These are phyloP conservation scores for Grosmannia penicillata DNA, from an alignment of 2,329 filamentous ascomycete species.

Conservation along the genomic window DNA sequence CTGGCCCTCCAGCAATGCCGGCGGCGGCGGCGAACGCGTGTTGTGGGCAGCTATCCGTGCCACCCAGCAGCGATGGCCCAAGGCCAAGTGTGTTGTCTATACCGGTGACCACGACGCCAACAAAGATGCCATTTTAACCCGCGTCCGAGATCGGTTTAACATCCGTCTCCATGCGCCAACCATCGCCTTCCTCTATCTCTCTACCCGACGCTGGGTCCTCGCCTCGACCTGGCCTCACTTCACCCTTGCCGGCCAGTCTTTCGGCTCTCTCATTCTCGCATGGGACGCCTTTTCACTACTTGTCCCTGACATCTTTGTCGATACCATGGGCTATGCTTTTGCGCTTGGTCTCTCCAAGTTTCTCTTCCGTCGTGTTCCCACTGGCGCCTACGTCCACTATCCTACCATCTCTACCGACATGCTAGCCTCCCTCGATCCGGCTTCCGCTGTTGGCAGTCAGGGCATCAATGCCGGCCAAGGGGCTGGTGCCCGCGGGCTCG, in stretches of 20 bases:
- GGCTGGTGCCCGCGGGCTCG: conserved; percentile 50
- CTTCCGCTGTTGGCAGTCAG: conserved; percentile 39
- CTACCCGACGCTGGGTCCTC: conserved; percentile 73
- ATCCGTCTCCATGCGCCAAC: conserved; percentile 75
- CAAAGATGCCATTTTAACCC: conserved; percentile 63
- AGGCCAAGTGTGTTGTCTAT: conserved; percentile 81
- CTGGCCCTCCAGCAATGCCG: conserved; percentile 66
- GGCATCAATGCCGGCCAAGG: conserved; percentile 78
- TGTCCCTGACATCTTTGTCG: conserved; percentile 85
- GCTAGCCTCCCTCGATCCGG: conserved; percentile 66
- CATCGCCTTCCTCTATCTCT: conserved; percentile 79
- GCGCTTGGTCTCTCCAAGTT: conserved; percentile 68
- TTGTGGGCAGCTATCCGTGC: conserved; percentile 91
- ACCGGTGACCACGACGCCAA: conserved; percentile 85
- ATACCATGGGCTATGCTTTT: conserved; percentile 98
- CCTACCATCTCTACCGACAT: conserved; percentile 98
- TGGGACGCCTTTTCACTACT: conserved; percentile 89
- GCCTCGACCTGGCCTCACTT: conserved; percentile 81
- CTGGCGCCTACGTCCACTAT: conserved; percentile 91
- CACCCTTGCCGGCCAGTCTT: conserved; percentile 83
- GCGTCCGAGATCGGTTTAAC: conserved; percentile 80
- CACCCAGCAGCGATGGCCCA: conserved; percentile 78
- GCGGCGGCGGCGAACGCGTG: conserved; percentile 87
- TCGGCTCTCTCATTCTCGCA: conserved; percentile 75
- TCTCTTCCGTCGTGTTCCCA: conserved; percentile 68